Percentiles rank a stretch among this genome's conserved stretches.
Conservation (phyloP, 129 eudicot species). For the Centrapalus pauciflorus region DNA sequence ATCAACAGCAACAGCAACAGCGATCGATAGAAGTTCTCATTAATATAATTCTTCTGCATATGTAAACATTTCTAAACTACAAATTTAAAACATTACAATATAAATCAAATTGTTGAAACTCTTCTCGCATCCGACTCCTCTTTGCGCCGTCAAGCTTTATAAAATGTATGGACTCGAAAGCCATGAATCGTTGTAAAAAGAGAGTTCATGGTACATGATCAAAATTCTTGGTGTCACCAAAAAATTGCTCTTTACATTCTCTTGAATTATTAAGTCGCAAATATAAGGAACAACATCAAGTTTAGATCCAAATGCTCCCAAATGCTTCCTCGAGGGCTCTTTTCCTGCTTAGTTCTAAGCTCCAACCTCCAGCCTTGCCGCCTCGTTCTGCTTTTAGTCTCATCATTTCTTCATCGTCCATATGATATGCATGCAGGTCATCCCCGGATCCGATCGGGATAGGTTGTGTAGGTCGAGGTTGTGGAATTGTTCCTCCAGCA, state of each 20-base stretch:
- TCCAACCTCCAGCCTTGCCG: constrained; percentile 97
- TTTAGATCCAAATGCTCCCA: constrained; percentile 82
- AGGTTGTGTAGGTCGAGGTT: constrained; percentile 80
- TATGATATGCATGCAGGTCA: constrained; percentile 50
- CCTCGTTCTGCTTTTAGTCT: constrained; percentile 72
- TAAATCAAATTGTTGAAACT: too few relatives aligned
- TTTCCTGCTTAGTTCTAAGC: constrained; percentile 68
- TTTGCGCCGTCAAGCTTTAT: too few relatives aligned
- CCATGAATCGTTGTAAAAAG: too few relatives aligned
- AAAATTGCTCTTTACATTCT: neutral
- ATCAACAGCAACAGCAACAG: too few relatives aligned
- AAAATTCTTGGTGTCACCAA: neutral
- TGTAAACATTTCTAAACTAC: too few relatives aligned
- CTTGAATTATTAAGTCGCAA: neutral
- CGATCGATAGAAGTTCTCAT: too few relatives aligned
- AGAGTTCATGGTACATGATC: neutral
- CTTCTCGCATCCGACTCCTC: too few relatives aligned
- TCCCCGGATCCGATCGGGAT: constrained; percentile 53
- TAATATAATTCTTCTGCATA: too few relatives aligned
- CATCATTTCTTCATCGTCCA: constrained; percentile 80
- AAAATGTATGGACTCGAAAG: too few relatives aligned
- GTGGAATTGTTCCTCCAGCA: constrained; percentile 75
- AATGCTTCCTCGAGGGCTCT: constrained; percentile 97
- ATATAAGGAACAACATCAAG: neutral
- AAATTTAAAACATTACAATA: too few relatives aligned